A percentile compares a stretch with the other conserved stretches of the same genome.
Evolutionary conservation across 768 basidiomycete species (phyloP).

Genomic region (Hypholoma sublateritium): DNA sequence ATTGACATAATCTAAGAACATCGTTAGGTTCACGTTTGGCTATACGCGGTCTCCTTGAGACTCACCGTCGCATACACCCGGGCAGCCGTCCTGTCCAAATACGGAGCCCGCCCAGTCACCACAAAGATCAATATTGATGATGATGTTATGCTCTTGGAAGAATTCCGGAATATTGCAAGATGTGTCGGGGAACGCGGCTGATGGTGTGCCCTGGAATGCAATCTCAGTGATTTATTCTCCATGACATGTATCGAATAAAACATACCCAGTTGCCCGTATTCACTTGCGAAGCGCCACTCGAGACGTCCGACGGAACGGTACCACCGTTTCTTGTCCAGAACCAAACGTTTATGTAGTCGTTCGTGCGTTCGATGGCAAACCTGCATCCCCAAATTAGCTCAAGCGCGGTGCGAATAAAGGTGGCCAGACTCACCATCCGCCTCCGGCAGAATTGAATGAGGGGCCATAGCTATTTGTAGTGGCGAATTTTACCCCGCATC

Average conservation of each 20-base stretch:
- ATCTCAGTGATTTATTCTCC: no score
- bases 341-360: constrained; percentile 61
- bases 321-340: constrained; percentile 64
- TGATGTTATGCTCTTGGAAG: constrained; percentile 59
- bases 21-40: neutral
- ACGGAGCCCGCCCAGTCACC: constrained; percentile 58
- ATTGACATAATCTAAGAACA: constrained; percentile 49
- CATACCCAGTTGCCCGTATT: constrained; percentile 58
- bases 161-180: constrained; percentile 56
- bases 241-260: neutral
- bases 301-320: constrained; percentile 48
- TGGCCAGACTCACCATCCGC: constrained; percentile 48
- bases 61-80: constrained; percentile 51
- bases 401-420: neutral
- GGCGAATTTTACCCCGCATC: constrained; percentile 30
- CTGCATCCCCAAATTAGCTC: constrained; percentile 24
- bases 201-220: constrained; percentile 47
- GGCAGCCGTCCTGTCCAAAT: constrained; percentile 49
- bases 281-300: constrained; percentile 34
- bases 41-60: neutral
- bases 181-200: constrained; percentile 59
- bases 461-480: constrained; percentile 52
- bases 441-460: constrained; percentile 54
- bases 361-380: constrained; percentile 65
- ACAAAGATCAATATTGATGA: constrained; percentile 50